A percentile compares a stretch with the other conserved stretches of the same genome.
Conservation (phyloP, 208 protist species). For the Acanthamoeba triangularis region DNA sequence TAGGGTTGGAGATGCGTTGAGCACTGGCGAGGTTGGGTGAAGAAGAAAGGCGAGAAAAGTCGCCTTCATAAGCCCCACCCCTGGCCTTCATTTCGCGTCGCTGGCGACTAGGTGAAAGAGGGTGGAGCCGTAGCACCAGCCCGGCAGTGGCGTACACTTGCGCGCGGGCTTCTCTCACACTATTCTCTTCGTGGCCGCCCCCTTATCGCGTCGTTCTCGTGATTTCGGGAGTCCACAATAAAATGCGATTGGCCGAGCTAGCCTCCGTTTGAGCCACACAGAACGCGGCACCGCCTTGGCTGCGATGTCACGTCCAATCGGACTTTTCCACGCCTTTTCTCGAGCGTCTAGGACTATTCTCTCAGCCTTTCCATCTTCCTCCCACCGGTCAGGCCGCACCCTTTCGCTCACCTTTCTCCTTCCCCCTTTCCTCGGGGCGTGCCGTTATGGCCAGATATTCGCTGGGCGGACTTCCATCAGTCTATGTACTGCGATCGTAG, state of each 20-base stretch:
- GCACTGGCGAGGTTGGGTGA: not conserved
- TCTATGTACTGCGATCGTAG: too few species aligned
- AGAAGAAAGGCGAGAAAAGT: not conserved
- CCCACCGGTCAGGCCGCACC: too few species aligned
- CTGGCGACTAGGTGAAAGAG: not conserved
- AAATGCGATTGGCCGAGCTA: not conserved
- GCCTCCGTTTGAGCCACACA: not conserved
- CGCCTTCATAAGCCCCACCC: not conserved
- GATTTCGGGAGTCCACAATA: not conserved
- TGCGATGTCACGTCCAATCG: not conserved
- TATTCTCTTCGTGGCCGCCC: not conserved
- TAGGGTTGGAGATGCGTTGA: not conserved
- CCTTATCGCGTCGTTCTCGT: constrained; percentile 13
- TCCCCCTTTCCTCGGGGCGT: too few species aligned
- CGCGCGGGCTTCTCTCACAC: not conserved
- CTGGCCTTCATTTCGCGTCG: not conserved
- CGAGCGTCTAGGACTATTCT: not conserved
- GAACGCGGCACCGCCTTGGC: not conserved
- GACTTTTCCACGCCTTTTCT: not conserved
- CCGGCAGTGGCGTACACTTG: constrained; percentile 24
- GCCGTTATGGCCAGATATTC: too few species aligned
- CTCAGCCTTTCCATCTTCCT: too few species aligned
- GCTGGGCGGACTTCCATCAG: too few species aligned
- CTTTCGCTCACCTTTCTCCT: too few species aligned
- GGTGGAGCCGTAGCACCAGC: not conserved